These are phyloP conservation scores for Fusarium anguioides DNA, from an alignment of 2,329 filamentous ascomycete genomes.

Conservation along the genomic window DNA sequence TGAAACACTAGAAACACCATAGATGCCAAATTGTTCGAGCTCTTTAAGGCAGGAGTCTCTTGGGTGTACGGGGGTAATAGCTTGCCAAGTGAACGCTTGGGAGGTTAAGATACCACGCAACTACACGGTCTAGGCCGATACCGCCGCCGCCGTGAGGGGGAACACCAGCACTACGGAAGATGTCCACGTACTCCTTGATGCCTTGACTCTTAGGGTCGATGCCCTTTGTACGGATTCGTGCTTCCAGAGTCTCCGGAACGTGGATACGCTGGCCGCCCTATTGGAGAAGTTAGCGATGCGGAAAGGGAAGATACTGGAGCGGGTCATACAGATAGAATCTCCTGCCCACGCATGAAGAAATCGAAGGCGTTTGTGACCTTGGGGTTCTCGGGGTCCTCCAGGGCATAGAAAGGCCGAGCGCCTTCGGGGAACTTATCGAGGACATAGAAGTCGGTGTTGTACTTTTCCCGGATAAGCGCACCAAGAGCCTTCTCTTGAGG, in stretches of 20 bases:
- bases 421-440: constrained; percentile 94
- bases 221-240: constrained; percentile 81
- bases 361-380: constrained; percentile 77
- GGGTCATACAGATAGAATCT: constrained; percentile 77
- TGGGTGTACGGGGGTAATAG: constrained; percentile 70
- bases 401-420: constrained; percentile 92
- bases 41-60: constrained; percentile 63
- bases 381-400: constrained; percentile 74
- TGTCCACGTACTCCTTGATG: constrained; percentile 92
- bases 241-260: constrained; percentile 78
- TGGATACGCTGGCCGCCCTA: constrained; percentile 86
- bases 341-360: constrained; percentile 92
- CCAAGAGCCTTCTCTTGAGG: constrained; percentile 91
- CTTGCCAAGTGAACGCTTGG: constrained; percentile 68
- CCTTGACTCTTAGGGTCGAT: constrained; percentile 78
- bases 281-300: not conserved
- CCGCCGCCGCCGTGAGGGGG: constrained; percentile 93
- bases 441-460: constrained; percentile 94
- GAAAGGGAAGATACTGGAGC: not conserved
- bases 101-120: constrained; percentile 71
- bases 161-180: constrained; percentile 82
- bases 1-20: not conserved
- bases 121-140: constrained; percentile 88
- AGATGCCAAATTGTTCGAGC: not conserved
- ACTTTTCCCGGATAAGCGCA: constrained; percentile 86